Percentiles rank a stretch among this genome's conserved stretches.
These are phyloP conservation scores for Mycena floridula DNA, from an alignment of 768 basidiomycete genomes.

Conservation along the genomic window DNA sequence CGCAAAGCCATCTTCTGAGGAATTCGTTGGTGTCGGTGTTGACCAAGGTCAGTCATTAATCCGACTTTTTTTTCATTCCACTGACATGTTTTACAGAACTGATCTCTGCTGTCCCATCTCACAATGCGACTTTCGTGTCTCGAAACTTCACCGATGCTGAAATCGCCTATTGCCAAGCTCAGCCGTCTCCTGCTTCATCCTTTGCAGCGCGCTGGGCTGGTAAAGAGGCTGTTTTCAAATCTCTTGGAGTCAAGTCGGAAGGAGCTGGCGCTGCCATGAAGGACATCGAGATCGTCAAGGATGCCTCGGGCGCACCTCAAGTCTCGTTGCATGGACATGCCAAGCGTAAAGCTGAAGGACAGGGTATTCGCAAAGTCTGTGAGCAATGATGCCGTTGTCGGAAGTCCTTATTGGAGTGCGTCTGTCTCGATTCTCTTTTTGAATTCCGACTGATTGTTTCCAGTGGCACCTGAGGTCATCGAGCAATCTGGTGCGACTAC, in stretches of 20 bases:
- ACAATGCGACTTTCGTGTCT: constrained; percentile 78
- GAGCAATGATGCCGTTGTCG: too few species aligned
- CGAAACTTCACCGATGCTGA: constrained; percentile 94
- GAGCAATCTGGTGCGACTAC: too few species aligned
- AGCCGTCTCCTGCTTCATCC: constrained; percentile 82
- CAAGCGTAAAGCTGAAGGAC: constrained; percentile 59
- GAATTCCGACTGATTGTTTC: too few species aligned
- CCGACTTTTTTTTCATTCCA: constrained; percentile 9
- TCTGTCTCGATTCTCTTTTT: too few species aligned
- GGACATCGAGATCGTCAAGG: constrained; percentile 92
- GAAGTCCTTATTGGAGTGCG: too few species aligned
- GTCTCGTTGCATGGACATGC: constrained; percentile 80
- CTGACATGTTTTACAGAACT: constrained; percentile 53
- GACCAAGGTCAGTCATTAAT: constrained; percentile 61
- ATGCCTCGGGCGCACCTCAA: constrained; percentile 70
- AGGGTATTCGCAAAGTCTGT: constrained; percentile 70
- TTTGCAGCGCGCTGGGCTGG: constrained; percentile 97
- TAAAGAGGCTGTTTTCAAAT: constrained; percentile 97
- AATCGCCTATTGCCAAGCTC: constrained; percentile 77
- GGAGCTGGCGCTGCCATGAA: constrained; percentile 94
- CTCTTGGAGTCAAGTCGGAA: constrained; percentile 81
- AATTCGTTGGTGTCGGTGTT: constrained; percentile 76
- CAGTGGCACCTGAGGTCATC: too few species aligned
- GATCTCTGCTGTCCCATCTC: constrained; percentile 87
- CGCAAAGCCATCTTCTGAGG: constrained; percentile 23